Evolutionary conservation across 352 stramenopile species (phyloP).

Genomic region (Phytophthora nicotianae): DNA sequence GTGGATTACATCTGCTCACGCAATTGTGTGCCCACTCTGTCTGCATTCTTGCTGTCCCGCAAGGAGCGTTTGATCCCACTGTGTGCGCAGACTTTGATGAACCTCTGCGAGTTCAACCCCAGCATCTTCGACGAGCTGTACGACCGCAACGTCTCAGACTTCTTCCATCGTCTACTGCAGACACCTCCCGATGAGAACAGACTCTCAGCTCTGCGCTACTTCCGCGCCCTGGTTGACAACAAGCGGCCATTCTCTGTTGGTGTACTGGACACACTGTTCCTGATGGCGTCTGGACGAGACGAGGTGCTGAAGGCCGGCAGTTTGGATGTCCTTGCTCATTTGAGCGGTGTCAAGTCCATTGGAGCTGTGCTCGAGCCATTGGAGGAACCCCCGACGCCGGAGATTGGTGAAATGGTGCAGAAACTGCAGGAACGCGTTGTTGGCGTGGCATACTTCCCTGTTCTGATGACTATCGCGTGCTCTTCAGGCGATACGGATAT

Average conservation of each 20-base stretch:
- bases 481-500: slow-evolving; percentile 49
- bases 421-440: slow-evolving; percentile 71
- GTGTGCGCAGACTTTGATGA: slow-evolving; percentile 77
- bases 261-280: slow-evolving; percentile 77
- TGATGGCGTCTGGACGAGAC: slow-evolving; percentile 69
- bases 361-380: slow-evolving; percentile 49
- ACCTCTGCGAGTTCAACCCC: slow-evolving; percentile 75
- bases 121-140: slow-evolving; percentile 70
- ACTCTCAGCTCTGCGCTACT: slow-evolving; percentile 74
- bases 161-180: slow-evolving; percentile 78
- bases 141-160: slow-evolving; percentile 68
- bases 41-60: slow-evolving; percentile 69
- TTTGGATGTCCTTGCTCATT: slow-evolving; percentile 55
- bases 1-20: slow-evolving; percentile 66
- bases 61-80: slow-evolving; percentile 71
- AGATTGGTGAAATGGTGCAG: slow-evolving; percentile 53
- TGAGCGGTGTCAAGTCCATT: slow-evolving; percentile 65
- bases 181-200: slow-evolving; percentile 80
- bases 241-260: slow-evolving; percentile 53
- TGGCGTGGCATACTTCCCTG: slow-evolving; percentile 61
- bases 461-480: slow-evolving; percentile 65
- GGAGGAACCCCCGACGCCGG: slow-evolving; percentile 41
- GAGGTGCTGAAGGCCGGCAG: slow-evolving; percentile 51
- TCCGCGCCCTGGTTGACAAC: slow-evolving; percentile 62
- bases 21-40: slow-evolving; percentile 57